These are phyloP conservation scores for Didymella exigua DNA, from an alignment of 2,329 filamentous ascomycete genomes.

Conservation along the genomic window DNA sequence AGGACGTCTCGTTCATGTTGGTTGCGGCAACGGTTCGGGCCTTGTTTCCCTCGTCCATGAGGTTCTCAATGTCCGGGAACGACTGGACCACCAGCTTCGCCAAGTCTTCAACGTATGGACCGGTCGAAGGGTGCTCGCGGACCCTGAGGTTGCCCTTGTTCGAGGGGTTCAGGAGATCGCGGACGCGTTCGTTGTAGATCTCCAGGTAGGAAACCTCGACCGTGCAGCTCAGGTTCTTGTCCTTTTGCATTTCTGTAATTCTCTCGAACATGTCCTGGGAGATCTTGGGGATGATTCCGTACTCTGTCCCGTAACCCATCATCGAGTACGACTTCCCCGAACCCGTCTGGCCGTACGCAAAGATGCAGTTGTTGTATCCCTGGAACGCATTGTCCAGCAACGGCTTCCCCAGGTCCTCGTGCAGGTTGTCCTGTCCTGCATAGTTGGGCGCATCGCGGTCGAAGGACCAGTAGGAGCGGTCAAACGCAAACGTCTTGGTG, in stretches of 20 bases:
- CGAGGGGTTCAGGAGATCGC: conserved; percentile 90
- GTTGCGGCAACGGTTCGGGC: conserved; percentile 96
- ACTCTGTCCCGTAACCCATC: conserved; percentile 98
- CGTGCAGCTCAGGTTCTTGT: conserved; percentile 82
- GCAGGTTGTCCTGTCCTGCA: conserved; percentile 87
- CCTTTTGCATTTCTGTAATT: conserved; percentile 72
- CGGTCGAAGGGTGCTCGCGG: conserved; percentile 94
- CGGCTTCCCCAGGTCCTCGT: conserved; percentile 84
- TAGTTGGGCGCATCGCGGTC: conserved; percentile 80
- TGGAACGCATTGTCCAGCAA: conserved; percentile 97
- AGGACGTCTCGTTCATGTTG: conserved; percentile 99
- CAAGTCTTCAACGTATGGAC: conserved; percentile 96
- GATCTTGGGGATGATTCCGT: conserved; percentile 94
- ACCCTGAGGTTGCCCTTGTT: conserved; percentile 98
- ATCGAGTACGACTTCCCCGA: conserved; percentile 99
- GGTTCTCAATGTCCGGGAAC: conserved; percentile 92
- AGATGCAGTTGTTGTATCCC: conserved; percentile 99
- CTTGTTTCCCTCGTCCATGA: conserved; percentile 99
- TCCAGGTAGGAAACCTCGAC: conserved; percentile 98
- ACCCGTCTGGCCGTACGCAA: conserved; percentile 97
- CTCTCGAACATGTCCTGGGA: conserved; percentile 97
- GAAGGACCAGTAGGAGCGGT: conserved; percentile 98
- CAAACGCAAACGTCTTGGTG: conserved; percentile 90
- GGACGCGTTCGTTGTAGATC: conserved; percentile 98
- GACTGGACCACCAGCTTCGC: conserved; percentile 93